Percentiles rank a stretch among this genome's conserved stretches.
Conservation (phyloP, 441 rosid genomes). For the Croton laevigatus region DNA sequence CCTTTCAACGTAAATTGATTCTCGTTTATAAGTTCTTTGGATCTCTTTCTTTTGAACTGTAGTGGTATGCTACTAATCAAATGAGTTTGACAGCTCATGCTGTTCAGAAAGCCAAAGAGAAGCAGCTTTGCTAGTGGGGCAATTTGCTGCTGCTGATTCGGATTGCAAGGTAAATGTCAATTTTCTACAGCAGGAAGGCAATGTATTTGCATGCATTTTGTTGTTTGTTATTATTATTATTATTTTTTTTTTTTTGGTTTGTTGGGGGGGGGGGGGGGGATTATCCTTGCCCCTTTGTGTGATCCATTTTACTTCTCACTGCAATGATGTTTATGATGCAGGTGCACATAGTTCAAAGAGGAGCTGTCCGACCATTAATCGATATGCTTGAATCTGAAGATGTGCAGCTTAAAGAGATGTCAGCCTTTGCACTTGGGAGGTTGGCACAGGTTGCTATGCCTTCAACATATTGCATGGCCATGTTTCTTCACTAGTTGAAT, state of each 20-base stretch:
- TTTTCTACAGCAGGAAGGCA: not conserved
- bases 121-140: constrained; percentile 94
- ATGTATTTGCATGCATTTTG: not conserved
- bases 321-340: constrained; percentile 35
- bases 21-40: not conserved
- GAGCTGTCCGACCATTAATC: constrained; percentile 88
- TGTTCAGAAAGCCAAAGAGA: constrained; percentile 97
- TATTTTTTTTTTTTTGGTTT: no score
- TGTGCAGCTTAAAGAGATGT: constrained; percentile 89
- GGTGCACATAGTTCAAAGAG: constrained; percentile 98
- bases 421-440: constrained; percentile 98
- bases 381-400: constrained; percentile 88
- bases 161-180: constrained; percentile 76
- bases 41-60: constrained; percentile 3
- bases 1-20: not conserved
- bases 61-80: constrained; percentile 19
- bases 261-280: no score
- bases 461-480: not conserved
- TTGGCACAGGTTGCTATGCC: constrained; percentile 81
- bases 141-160: constrained; percentile 95
- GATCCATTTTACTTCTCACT: constrained; percentile 5
- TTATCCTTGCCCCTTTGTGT: not conserved
- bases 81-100: constrained; percentile 53
- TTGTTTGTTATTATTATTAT: no score
- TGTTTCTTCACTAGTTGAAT: constrained; percentile 2